Evolutionary conservation across 192 early-diverging fungal species (phyloP), one percentile per base, ranked within the genome.

Genomic region (Linnemannia elongata): DNA sequence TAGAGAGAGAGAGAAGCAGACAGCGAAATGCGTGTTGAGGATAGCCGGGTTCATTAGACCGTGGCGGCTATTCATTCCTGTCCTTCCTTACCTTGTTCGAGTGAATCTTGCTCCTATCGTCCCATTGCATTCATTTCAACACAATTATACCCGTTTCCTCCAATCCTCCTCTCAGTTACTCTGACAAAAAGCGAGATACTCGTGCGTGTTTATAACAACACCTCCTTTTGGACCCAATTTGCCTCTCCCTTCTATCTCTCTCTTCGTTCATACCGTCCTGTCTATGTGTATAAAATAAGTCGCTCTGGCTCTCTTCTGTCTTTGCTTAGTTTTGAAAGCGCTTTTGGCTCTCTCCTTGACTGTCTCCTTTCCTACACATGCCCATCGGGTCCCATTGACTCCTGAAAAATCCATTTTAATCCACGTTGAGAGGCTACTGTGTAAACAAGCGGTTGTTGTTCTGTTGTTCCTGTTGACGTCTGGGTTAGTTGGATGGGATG

Each of bases 371-470:
- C 72, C 74, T 60, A 81, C 54, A 33, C 39, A 60, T 80, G 60
- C 35, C 78, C 70, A 66, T 74, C 72, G 54, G 35, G 41, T 75
- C 49, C 73, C 44, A 66, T 69, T 69, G 57, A 75, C 79, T 81
- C 79, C 79, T 81, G 73, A 81, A 66, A 66, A 81, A 81, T 81
- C 79, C 79, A 81, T 81, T 80, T 75, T 52, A 81, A 81, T 75
- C 71, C 71, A 80, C 78, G 52, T 80, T 80, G 54, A 39, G 47
- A 38, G 33, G 52, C 38, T 33, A 55, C 55, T 57, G n/a, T 55
- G 24, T 27, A 24, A 60, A 27, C 57, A 27, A 60, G 57, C 57
- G n/a, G 44, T 24, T 4, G 55, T 57, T 57, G 60, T 33, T 66
- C 6, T 57, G 60, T 33, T 66, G 60, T 66, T 52, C 49, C 49